Conservation (phyloP, 768 basidiomycete species). For the Agaricus blazei region DNA sequence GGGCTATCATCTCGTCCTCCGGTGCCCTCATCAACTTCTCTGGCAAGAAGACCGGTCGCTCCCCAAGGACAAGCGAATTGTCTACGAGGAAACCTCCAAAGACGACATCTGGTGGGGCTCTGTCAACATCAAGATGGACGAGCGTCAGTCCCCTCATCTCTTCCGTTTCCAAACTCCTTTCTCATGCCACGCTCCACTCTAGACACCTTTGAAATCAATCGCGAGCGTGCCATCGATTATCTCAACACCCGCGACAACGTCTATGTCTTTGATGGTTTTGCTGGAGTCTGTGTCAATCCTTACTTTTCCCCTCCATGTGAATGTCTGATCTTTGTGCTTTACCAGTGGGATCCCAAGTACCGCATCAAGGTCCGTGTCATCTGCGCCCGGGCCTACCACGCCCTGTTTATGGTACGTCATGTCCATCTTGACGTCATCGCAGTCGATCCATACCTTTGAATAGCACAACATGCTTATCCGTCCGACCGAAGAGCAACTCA, state of each 20-base stretch:
- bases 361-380: constrained; percentile 99
- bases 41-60: constrained; percentile 97
- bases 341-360: constrained; percentile 96
- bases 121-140: constrained; percentile 99
- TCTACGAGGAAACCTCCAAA: constrained; percentile 94
- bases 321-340: constrained; percentile 10
- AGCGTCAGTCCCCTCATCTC: constrained; percentile 49
- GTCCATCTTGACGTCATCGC: constrained; percentile 11
- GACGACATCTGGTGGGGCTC: constrained; percentile 99
- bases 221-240: constrained; percentile 98
- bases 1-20: constrained; percentile 93
- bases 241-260: constrained; percentile 98
- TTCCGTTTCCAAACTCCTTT: constrained; percentile 1
- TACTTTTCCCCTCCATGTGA: neutral
- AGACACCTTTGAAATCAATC: constrained; percentile 99
- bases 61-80: constrained; percentile 99
- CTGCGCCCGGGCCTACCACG: constrained; percentile 97
- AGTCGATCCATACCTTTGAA: constrained; percentile 8
- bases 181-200: constrained; percentile 8
- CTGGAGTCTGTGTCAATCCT: constrained; percentile 53
- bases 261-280: constrained; percentile 95
- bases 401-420: constrained; percentile 87
- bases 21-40: constrained; percentile 99
- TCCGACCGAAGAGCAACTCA: constrained; percentile 91
- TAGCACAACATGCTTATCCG: constrained; percentile 99